Evolutionary conservation across 2,329 filamentous ascomycete genomes (phyloP).

Genomic region (Aureobasidium pullulans): DNA sequence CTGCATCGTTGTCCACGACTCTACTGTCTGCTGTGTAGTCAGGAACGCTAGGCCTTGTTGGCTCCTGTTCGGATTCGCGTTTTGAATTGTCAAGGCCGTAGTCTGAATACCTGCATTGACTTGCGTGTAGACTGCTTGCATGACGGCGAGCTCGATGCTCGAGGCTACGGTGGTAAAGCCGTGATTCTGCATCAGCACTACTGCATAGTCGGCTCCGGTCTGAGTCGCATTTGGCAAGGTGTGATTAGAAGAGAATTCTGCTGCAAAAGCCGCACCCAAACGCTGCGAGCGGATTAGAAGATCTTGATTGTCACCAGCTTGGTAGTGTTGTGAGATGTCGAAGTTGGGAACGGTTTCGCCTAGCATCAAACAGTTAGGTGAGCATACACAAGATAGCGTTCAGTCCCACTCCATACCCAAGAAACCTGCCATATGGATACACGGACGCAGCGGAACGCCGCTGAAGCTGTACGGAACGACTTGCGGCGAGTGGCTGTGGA

Average conservation of each 20-base stretch:
- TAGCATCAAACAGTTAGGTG: not conserved
- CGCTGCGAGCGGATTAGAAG: constrained; percentile 20
- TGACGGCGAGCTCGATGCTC: constrained; percentile 35
- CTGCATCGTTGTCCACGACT: constrained; percentile 5
- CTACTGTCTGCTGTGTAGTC: not conserved
- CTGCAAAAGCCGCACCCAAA: constrained; percentile 19
- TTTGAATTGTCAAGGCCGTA: constrained; percentile 26
- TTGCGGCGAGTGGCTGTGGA: constrained; percentile 39
- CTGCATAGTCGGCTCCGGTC: constrained; percentile 22
- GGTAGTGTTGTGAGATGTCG: constrained; percentile 19
- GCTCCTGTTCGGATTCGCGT: not conserved
- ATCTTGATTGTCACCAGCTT: constrained; percentile 18
- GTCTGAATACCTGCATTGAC: constrained; percentile 38
- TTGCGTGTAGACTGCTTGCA: constrained; percentile 37
- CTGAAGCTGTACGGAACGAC: constrained; percentile 38
- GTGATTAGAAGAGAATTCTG: constrained; percentile 15
- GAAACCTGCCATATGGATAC: constrained; percentile 40
- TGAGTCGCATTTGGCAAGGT: not conserved
- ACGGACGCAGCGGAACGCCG: constrained; percentile 33
- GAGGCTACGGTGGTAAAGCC: constrained; percentile 36
- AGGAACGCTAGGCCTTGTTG: not conserved
- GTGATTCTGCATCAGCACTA: constrained; percentile 41
- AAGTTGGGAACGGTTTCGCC: constrained; percentile 18
- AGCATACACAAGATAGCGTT: not conserved
- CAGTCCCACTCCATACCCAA: constrained; percentile 24